Base-by-base conservation (phyloP, 139 green algal genomes). In the Eudorina sp. region DNA sequence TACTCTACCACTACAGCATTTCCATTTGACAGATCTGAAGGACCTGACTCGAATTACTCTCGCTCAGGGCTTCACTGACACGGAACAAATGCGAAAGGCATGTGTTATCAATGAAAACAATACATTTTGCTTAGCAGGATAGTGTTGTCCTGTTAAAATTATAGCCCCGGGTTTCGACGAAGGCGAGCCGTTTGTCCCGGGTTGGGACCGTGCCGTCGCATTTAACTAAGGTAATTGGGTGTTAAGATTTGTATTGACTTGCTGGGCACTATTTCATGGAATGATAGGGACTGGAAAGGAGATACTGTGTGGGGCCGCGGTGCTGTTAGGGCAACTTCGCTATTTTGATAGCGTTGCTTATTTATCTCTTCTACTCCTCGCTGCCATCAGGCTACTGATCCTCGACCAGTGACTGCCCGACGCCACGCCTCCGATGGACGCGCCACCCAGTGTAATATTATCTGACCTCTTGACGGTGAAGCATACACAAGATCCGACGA, bases 391-490 rank as follows among this genome's bases (percentile, higher is more conserved):
- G 55, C 27, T 25, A 7, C 55, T 11, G 7, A 66, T 11, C 29
- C 55, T 66, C 55, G 31, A 72, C 2, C 45, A 48, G 72, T 21
- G 21, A 31, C 18, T 34, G n/a, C 25, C 62, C 16, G 62, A 4
- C 29, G 62, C 29, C 70, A 6, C 0, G 34, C 53, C 23, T 72
- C 16, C 51, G 1, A 68, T 69, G 53, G 77, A 84, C 3, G 36
- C 53, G 36, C 53, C 53, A 53, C 77, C 77, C 4, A 55, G 34
- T 23, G 27, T 53, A 4, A 34, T 74, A 27, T 55, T 75, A 16
- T 46, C 81, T 1, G 34, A 88, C 46, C 46, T 88, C 4, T 53
- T 88, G 3, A 46, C 83, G 8, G 45, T 88, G 29, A 88, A 88
- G 48, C 68, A 88, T 51, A 46, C 68, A 36, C 11, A 40, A 0